Evolutionary conservation across 1,139 yeast genomes (phyloP).

Genomic region (Blastobotrys proliferans): DNA sequence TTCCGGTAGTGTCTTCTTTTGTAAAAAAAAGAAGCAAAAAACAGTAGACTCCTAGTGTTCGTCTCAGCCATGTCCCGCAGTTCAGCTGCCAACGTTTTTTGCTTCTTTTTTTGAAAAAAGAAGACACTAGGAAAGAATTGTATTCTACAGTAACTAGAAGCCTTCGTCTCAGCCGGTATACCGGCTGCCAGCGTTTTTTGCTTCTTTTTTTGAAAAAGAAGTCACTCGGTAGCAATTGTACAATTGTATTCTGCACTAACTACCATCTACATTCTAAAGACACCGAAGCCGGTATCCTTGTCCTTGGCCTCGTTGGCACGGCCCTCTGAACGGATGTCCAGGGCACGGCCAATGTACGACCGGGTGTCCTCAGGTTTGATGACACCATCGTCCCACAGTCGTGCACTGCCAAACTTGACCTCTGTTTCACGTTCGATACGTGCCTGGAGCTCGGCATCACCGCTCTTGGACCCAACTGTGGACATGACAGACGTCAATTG

Average conservation of each 20-base stretch:
- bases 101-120: background rate
- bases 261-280: slow-evolving; percentile 33
- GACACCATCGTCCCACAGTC: slow-evolving; percentile 37
- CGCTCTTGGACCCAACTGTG: slow-evolving; percentile 30
- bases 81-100: background rate
- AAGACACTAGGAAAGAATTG: background rate
- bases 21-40: too few species aligned
- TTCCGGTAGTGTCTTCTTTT: too few species aligned
- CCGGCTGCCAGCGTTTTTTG: too few species aligned
- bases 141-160: background rate
- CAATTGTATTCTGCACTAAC: background rate
- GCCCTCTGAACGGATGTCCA: slow-evolving; percentile 28
- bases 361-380: slow-evolving; percentile 35
- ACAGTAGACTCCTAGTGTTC: too few species aligned
- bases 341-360: slow-evolving; percentile 33
- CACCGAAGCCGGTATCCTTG: slow-evolving; percentile 29
- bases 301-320: slow-evolving; percentile 12
- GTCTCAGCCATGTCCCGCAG: too few species aligned
- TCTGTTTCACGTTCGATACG: slow-evolving; percentile 33
- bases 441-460: slow-evolving; percentile 26
- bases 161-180: background rate
- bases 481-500: slow-evolving; percentile 36
- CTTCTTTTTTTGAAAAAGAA: background rate
- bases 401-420: slow-evolving; percentile 33
- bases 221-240: background rate